Evolutionary conservation across 306 rosid species (phyloP), one percentile per base, ranked within the genome.

Genomic region (Dalbergia cultrata): DNA sequence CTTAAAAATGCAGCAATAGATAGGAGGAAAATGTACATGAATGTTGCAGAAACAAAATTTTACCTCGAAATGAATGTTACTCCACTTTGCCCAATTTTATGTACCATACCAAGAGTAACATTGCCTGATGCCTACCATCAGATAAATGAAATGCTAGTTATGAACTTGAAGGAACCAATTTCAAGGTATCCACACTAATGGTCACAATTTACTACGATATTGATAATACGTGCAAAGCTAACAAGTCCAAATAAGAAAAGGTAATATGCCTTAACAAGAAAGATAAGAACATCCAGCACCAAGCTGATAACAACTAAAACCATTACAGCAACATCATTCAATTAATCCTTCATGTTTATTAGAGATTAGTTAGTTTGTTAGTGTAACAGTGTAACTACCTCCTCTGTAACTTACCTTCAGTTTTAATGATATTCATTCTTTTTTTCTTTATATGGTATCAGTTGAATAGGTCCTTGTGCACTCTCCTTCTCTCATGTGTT

Each of bases 41-140:
- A 59, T 70, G 78, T 18, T 68, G 65, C 22, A 71, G 37, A 79
- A 64, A 63, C 19, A 37, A 65, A 52, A 16, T 53, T 79, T 84
- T 88, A 95, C 99, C 98, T 93, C 52, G 99, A 95, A 83, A 93
- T 88, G 86, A 82, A 95, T 84, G 95, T 91, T 68, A 93, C 99
- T 79, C 97, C 96, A 18, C 93, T 90, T 80, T 91, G 93, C 81
- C 98, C 99, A 71, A 95, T 93, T 80, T 86, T 74, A 68, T 86
- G 87, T 63, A 90, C 88, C 0, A 94, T 90, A 57, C 90, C 91
- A 57, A 91, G 87, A 61, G 99, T 91, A 75, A 93, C 94, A 81
- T 95, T 95, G 60, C 99, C 98, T 34, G 99, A 95, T 65, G 98
- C 97, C 97, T 95, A 80, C 43, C 57, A 81, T 49, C 41, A 76